Evolutionary conservation across 805 yeast genomes (phyloP).

Genomic region (Spathaspora arborariae): DNA sequence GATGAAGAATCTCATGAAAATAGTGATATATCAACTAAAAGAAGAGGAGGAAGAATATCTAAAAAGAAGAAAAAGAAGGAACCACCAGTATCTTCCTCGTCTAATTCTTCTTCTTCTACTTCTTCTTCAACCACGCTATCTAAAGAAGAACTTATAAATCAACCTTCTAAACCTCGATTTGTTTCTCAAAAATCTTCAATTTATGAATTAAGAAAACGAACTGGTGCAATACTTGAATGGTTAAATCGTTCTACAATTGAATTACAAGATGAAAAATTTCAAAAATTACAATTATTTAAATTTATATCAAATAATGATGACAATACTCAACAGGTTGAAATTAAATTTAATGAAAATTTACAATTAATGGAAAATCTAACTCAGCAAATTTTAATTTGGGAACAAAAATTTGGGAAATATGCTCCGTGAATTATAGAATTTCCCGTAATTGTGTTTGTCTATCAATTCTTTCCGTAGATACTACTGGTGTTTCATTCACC

Average conservation of each 20-base stretch:
- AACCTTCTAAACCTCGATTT: constrained; percentile 77
- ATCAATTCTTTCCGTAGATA: constrained; percentile 1
- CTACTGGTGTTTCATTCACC: constrained; percentile 12
- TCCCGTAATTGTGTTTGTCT: constrained; percentile 38
- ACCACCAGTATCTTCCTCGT: no score
- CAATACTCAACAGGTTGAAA: constrained; percentile 24
- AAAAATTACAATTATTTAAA: constrained; percentile 45
- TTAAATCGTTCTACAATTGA: constrained; percentile 84
- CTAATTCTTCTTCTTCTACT: background rate
- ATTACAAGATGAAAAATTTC: constrained; percentile 67
- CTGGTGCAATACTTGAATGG: constrained; percentile 88
- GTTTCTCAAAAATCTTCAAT: constrained; percentile 75
- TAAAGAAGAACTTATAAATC: constrained; percentile 51
- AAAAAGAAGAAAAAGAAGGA: constrained; percentile 9
- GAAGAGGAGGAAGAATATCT: constrained; percentile 10
- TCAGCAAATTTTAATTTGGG: constrained; percentile 72
- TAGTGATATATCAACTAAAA: constrained; percentile 5
- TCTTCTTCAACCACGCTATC: background rate
- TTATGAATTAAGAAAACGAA: constrained; percentile 82
- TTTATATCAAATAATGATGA: constrained; percentile 32
- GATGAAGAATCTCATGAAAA: constrained; percentile 12
- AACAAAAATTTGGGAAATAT: constrained; percentile 59
- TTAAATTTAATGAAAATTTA: constrained; percentile 57
- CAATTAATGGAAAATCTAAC: constrained; percentile 70
- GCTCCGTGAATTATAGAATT: constrained; percentile 29